Conservation (phyloP, 2,329 filamentous ascomycete species). For the Fusarium dimerum region DNA sequence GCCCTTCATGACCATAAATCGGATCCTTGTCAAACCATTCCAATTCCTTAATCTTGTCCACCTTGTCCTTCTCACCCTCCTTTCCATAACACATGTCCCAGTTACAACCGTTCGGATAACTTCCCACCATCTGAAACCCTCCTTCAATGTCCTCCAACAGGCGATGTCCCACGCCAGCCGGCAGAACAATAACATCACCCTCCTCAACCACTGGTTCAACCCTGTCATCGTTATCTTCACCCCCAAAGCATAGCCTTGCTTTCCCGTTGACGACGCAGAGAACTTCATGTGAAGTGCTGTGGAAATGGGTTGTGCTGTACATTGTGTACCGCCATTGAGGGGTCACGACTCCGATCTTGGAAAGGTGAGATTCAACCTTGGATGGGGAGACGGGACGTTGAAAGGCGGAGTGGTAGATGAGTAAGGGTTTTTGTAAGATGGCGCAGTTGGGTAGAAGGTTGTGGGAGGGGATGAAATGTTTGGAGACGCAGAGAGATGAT, state of each 20-base stretch:
- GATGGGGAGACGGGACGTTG: constrained; percentile 41
- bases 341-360: constrained; percentile 51
- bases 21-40: constrained; percentile 21
- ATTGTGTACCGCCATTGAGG: constrained; percentile 72
- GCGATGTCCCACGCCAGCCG: constrained; percentile 66
- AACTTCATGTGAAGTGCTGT: constrained; percentile 67
- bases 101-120: constrained; percentile 57
- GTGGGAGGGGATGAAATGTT: constrained; percentile 60
- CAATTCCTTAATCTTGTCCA: constrained; percentile 7
- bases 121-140: constrained; percentile 67
- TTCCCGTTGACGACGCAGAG: constrained; percentile 59
- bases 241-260: constrained; percentile 66
- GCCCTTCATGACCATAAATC: constrained; percentile 17
- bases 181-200: constrained; percentile 66
- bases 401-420: constrained; percentile 67
- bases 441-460: constrained; percentile 63
- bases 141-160: constrained; percentile 56
- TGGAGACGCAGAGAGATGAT: constrained; percentile 55
- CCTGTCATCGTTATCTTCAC: constrained; percentile 58
- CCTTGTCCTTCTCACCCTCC: constrained; percentile 39
- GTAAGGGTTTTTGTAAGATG: constrained; percentile 61
- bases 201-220: constrained; percentile 56
- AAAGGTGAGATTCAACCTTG: constrained; percentile 58
- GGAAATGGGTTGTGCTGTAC: constrained; percentile 67
- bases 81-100: constrained; percentile 76